These are phyloP conservation scores for Echites panduratus DNA, from an alignment of 257 asterid species.

Conservation along the genomic window DNA sequence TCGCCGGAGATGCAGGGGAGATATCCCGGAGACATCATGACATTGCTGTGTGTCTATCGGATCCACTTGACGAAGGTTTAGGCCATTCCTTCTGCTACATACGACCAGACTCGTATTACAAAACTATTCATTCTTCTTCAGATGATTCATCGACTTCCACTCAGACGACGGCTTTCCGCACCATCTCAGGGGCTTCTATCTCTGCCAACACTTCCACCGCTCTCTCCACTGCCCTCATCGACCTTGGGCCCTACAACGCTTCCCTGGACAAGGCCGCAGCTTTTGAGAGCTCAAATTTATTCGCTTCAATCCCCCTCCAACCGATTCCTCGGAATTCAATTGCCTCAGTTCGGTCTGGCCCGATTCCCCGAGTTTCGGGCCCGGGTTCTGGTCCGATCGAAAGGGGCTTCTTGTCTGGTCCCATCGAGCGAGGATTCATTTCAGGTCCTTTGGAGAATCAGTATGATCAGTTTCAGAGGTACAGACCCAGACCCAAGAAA, in stretches of 20 bases:
- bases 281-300: conserved; percentile 80
- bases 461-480: conserved; percentile 62
- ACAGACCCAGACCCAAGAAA: conserved; percentile 60
- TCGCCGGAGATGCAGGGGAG: conserved; percentile 81
- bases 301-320: conserved; percentile 87
- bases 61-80: conserved; percentile 75
- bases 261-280: conserved; percentile 74
- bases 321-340: conserved; percentile 48
- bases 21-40: conserved; percentile 68
- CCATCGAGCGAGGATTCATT: conserved; percentile 75
- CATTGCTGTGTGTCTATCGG: conserved; percentile 33
- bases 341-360: conserved; percentile 53
- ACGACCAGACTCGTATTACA: conserved; percentile 54
- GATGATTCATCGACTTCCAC: conserved; percentile 40
- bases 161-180: conserved; percentile 48
- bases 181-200: conserved; percentile 94
- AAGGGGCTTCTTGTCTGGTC: conserved; percentile 91
- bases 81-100: conserved; percentile 95
- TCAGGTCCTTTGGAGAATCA: conserved; percentile 90
- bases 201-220: conserved; percentile 84
- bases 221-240: conserved; percentile 59
- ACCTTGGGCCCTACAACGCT: conserved; percentile 34
- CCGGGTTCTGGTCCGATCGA: conserved; percentile 66
- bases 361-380: conserved; percentile 40
- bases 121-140: conserved; percentile 28